A percentile compares a stretch with the other conserved stretches of the same genome.
phyloP scores from a whole-genome alignment of 306 rosid genomes.

The Abrus pulchellus region DNA sequence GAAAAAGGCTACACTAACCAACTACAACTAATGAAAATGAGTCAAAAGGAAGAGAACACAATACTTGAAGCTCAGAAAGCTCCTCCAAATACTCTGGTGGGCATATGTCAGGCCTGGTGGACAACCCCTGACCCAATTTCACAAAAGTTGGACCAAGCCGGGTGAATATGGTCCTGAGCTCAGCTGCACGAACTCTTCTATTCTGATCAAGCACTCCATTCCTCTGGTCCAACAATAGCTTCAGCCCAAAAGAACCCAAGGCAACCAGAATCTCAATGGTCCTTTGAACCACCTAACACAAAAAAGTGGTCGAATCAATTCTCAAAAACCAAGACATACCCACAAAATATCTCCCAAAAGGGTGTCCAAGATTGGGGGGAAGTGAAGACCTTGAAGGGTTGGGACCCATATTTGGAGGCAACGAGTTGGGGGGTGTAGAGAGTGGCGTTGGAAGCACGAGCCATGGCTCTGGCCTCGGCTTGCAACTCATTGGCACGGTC shows the following conservation, averaged over 20 bases:
- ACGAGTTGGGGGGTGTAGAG: slow-evolving; percentile 71
- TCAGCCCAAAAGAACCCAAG: slow-evolving; percentile 73
- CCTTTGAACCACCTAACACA: slow-evolving; percentile 68
- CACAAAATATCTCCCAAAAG: slow-evolving; percentile 1
- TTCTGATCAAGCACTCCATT: slow-evolving; percentile 69
- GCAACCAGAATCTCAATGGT: slow-evolving; percentile 68
- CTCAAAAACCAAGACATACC: not conserved
- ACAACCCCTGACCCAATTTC: slow-evolving; percentile 89
- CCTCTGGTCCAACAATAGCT: slow-evolving; percentile 69
- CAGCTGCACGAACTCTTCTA: slow-evolving; percentile 70
- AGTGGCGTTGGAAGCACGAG: slow-evolving; percentile 73
- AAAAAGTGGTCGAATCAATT: slow-evolving; percentile 16
- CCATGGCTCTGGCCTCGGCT: slow-evolving; percentile 82
- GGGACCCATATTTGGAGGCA: slow-evolving; percentile 66
- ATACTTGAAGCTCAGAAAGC: slow-evolving; percentile 88
- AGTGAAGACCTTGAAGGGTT: slow-evolving; percentile 60
- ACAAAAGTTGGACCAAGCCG: slow-evolving; percentile 88
- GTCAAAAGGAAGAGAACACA: slow-evolving; percentile 27
- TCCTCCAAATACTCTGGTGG: slow-evolving; percentile 90
- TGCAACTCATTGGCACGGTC: slow-evolving; percentile 72
- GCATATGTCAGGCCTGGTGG: slow-evolving; percentile 91
- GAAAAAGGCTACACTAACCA: not conserved
- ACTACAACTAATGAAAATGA: not conserved
- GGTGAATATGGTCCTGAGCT: slow-evolving; percentile 71
- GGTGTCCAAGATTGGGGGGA: not conserved